A percentile compares a stretch with the other conserved stretches of the same genome.
Conservation (phyloP, 495 filamentous ascomycete genomes). For the Lasiosphaeria miniovina region DNA sequence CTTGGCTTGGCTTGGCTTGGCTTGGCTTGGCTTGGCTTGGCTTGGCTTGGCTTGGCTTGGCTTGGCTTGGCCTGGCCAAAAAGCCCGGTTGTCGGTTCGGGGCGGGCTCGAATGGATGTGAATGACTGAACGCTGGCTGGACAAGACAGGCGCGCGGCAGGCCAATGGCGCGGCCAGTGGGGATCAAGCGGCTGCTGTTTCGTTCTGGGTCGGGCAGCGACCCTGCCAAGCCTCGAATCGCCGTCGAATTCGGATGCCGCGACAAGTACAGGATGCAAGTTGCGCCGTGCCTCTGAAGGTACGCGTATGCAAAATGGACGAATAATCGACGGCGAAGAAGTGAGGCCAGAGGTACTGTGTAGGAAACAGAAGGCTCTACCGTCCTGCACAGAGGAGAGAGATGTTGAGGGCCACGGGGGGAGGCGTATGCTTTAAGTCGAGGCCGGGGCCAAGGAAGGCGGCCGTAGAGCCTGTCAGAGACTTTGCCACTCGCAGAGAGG, state of each 20-base stretch:
- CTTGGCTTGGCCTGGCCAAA: too few species aligned
- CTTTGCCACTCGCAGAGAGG: neutral
- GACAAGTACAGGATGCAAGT: neutral
- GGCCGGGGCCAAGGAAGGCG: neutral
- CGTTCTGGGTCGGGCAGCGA: slow-evolving; percentile 19
- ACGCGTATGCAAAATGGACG: neutral
- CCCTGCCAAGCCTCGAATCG: slow-evolving; percentile 6
- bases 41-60: neutral
- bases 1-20: neutral
- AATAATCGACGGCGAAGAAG: neutral
- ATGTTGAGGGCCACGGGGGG: too few species aligned
- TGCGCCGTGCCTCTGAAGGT: neutral
- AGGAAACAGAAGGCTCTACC: neutral
- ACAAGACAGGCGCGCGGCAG: slow-evolving; percentile 28
- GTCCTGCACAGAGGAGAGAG: neutral
- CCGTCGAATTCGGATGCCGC: neutral
- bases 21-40: neutral
- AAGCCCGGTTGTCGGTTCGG: neutral
- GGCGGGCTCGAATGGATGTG: neutral
- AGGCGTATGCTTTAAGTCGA: neutral
- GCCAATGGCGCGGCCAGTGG: slow-evolving; percentile 17
- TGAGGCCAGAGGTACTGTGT: neutral
- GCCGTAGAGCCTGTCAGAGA: neutral
- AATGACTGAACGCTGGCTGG: neutral
- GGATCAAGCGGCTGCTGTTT: slow-evolving; percentile 21